Percentiles rank a stretch among this genome's conserved stretches.
These are phyloP conservation scores for Neoboletus magnificus DNA, from an alignment of 768 basidiomycete species.

Conservation along the genomic window DNA sequence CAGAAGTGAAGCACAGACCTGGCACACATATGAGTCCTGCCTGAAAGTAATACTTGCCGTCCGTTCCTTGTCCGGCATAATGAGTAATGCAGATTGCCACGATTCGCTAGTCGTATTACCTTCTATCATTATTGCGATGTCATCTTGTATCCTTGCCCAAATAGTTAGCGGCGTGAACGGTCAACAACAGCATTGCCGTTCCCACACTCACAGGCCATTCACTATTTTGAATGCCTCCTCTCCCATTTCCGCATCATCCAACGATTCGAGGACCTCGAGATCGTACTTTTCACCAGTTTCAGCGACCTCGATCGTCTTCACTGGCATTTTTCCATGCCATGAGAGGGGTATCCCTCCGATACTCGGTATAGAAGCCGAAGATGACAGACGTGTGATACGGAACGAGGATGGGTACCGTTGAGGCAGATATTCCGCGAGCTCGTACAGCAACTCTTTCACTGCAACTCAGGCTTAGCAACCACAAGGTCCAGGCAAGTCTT, in stretches of 20 bases:
- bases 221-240: slow-evolving; percentile 62
- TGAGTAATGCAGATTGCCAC: not conserved
- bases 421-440: slow-evolving; percentile 67
- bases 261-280: slow-evolving; percentile 38
- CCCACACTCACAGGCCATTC: slow-evolving; percentile 53
- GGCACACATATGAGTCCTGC: slow-evolving; percentile 68
- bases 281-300: slow-evolving; percentile 52
- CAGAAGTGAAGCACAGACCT: slow-evolving; percentile 38
- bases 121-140: slow-evolving; percentile 61
- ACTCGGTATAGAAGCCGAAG: slow-evolving; percentile 9
- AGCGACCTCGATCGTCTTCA: slow-evolving; percentile 52
- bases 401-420: slow-evolving; percentile 62
- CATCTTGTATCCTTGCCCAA: slow-evolving; percentile 48
- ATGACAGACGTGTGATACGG: slow-evolving; percentile 41
- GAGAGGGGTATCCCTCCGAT: slow-evolving; percentile 31
- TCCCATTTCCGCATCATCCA: slow-evolving; percentile 27
- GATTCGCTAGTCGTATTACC: slow-evolving; percentile 28
- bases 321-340: slow-evolving; percentile 43
- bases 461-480: not conserved
- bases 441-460: slow-evolving; percentile 69
- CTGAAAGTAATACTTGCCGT: slow-evolving; percentile 74
- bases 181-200: not conserved
- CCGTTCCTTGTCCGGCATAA: slow-evolving; percentile 42
- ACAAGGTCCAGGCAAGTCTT: not conserved
- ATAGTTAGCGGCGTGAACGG: not conserved